Conservation (phyloP, 805 yeast species). For the Ogataea populi-albae region DNA sequence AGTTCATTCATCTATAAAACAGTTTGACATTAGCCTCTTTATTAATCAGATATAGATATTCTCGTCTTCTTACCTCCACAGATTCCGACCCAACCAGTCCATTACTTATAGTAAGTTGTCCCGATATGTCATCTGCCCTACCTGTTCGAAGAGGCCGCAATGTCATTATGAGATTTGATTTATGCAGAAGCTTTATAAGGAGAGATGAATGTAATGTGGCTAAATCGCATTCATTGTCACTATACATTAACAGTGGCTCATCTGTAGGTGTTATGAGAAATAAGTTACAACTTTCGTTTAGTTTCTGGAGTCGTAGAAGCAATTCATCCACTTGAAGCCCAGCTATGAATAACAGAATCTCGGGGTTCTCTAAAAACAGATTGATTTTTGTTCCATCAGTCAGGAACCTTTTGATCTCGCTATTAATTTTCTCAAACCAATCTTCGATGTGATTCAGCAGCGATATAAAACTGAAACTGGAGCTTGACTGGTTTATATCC, state of each 20-base stretch:
- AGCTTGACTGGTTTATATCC: slow-evolving; percentile 35
- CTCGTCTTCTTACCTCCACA: slow-evolving; percentile 48
- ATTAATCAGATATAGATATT: slow-evolving; percentile 56
- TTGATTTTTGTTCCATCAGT: slow-evolving; percentile 18
- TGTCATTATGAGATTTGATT: slow-evolving; percentile 50
- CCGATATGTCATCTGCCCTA: slow-evolving; percentile 78
- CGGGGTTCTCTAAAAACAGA: slow-evolving; percentile 30
- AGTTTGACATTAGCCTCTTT: slow-evolving; percentile 51
- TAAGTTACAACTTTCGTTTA: slow-evolving; percentile 23
- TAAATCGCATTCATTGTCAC: slow-evolving; percentile 18
- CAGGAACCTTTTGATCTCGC: slow-evolving; percentile 20
- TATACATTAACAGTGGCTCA: slow-evolving; percentile 18
- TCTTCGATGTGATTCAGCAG: slow-evolving; percentile 36
- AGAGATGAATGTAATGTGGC: slow-evolving; percentile 43
- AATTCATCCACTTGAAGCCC: slow-evolving; percentile 9
- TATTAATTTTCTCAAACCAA: slow-evolving; percentile 20
- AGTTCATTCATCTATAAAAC: slow-evolving; percentile 38
- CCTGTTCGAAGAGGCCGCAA: slow-evolving; percentile 75
- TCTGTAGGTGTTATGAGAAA: slow-evolving; percentile 23
- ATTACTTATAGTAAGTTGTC: slow-evolving; percentile 55
- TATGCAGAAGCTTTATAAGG: slow-evolving; percentile 45
- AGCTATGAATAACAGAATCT: slow-evolving; percentile 23
- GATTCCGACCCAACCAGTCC: slow-evolving; percentile 43
- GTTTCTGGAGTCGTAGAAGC: slow-evolving; percentile 16
- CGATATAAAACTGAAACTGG: slow-evolving; percentile 38